phyloP scores from a whole-genome alignment of 768 basidiomycete genomes.

The Rhizopogon rudus region DNA sequence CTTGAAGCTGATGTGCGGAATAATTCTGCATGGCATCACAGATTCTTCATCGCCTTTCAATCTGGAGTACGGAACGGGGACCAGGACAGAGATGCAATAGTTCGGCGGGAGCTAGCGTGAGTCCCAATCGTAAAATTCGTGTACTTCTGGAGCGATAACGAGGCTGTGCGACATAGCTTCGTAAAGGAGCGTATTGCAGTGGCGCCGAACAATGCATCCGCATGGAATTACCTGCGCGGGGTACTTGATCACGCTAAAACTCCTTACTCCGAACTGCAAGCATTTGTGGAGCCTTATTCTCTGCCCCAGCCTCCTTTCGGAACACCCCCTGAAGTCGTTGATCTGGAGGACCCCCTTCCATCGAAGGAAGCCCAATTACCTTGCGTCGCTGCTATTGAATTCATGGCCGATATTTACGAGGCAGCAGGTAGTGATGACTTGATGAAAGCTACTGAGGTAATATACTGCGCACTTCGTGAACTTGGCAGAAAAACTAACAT shows the following conservation, averaged over 20 bases:
- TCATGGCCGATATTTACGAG: constrained; percentile 76
- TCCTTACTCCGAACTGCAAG: constrained; percentile 48
- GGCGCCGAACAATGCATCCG: constrained; percentile 90
- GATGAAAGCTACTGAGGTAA: constrained; percentile 46
- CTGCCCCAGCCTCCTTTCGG: constrained; percentile 23
- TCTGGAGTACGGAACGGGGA: constrained; percentile 59
- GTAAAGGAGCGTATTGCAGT: constrained; percentile 78
- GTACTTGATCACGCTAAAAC: constrained; percentile 58
- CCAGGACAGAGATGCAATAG: constrained; percentile 51
- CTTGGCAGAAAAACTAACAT: constrained; percentile 2
- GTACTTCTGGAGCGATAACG: not conserved
- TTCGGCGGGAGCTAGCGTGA: constrained; percentile 72
- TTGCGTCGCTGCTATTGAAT: constrained; percentile 76
- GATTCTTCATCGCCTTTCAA: constrained; percentile 82
- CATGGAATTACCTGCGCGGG: constrained; percentile 96
- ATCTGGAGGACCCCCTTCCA: constrained; percentile 74
- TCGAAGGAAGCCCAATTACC: constrained; percentile 65
- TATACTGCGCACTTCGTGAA: not conserved
- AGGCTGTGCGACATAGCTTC: constrained; percentile 45
- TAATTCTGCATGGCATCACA: constrained; percentile 97
- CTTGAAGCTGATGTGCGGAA: constrained; percentile 79
- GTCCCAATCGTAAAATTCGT: constrained; percentile 25
- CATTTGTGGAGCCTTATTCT: constrained; percentile 68
- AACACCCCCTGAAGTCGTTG: constrained; percentile 44
- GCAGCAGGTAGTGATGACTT: constrained; percentile 44